Percentiles rank a stretch among this genome's conserved stretches.
These are phyloP conservation scores for Fusarium transvaalense DNA, from an alignment of 2,329 filamentous ascomycete species.

Conservation along the genomic window DNA sequence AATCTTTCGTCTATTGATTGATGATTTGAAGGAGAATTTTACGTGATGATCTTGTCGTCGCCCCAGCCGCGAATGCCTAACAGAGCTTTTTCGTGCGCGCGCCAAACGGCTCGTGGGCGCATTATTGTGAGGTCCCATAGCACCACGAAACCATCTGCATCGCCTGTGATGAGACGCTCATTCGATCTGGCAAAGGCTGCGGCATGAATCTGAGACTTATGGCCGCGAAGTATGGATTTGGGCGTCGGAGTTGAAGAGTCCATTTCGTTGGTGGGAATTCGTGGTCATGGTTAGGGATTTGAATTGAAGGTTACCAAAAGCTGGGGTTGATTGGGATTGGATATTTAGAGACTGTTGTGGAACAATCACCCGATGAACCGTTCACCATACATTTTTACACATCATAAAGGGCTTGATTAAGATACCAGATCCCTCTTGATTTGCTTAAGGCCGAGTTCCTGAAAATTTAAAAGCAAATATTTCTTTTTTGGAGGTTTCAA, in stretches of 20 bases:
- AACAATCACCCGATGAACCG: conserved; percentile 1
- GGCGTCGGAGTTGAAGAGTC: conserved; percentile 54
- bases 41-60: conserved; percentile 84
- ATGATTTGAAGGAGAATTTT: conserved; percentile 52
- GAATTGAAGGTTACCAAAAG: not conserved
- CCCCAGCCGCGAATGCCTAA: conserved; percentile 81
- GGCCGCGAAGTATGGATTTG: conserved; percentile 82
- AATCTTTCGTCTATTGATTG: rapidly evolving
- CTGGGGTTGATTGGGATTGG: not conserved
- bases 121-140: conserved; percentile 88
- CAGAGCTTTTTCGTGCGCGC: conserved; percentile 82
- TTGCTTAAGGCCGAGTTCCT: too few species aligned
- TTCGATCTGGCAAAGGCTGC: conserved; percentile 80
- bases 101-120: conserved; percentile 86
- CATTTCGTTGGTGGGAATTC: conserved; percentile 43
- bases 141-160: conserved; percentile 90
- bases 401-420: not conserved
- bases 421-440: not conserved
- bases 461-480: not conserved
- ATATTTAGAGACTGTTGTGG: conserved; percentile 14
- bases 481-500: not conserved
- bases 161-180: conserved; percentile 82
- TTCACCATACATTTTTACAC: not conserved
- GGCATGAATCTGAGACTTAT: conserved; percentile 82
- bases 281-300: conserved; percentile 14